phyloP scores from a whole-genome alignment of 2,329 filamentous ascomycete species.

The Fusarium beomiforme region DNA sequence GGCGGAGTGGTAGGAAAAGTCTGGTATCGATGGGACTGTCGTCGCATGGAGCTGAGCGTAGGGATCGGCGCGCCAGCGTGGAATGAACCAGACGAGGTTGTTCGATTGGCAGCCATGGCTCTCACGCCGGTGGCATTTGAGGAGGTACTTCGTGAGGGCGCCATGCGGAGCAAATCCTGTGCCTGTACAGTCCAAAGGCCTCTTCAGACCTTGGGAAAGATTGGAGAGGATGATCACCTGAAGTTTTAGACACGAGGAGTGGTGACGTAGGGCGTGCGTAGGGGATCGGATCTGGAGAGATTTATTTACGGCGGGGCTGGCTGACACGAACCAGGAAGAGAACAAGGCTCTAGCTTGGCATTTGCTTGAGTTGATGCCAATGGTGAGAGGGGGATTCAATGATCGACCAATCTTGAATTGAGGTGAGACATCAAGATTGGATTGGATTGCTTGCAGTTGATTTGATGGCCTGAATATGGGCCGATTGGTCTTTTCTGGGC shows the following conservation, averaged over 20 bases:
- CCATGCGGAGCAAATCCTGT: conserved; percentile 23
- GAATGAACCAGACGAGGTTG: conserved; percentile 58
- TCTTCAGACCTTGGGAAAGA: background rate
- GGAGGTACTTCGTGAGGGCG: conserved; percentile 24
- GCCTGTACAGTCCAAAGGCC: background rate
- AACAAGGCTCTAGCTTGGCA: conserved; percentile 23
- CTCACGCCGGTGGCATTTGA: conserved; percentile 11
- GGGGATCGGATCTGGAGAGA: background rate
- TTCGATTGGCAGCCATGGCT: conserved; percentile 28
- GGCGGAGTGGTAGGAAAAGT: conserved; percentile 83
- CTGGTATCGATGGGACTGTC: conserved; percentile 72
- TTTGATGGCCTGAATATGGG: conserved; percentile 10
- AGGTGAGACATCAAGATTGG: conserved; percentile 13
- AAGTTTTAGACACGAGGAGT: conserved; percentile 4
- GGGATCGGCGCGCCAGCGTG: conserved; percentile 63
- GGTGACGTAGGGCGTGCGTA: conserved; percentile 26
- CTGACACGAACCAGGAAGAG: conserved; percentile 35
- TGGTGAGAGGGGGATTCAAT: background rate
- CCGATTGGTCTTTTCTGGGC: conserved; percentile 14
- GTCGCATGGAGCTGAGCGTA: conserved; percentile 49
- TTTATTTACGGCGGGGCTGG: conserved; percentile 32
- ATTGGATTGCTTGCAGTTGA: background rate
- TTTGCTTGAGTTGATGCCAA: background rate
- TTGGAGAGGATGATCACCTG: conserved; percentile 4
- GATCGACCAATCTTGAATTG: background rate